phyloP scores from a whole-genome alignment of 352 stramenopile genomes.

The Phytophthora niederhauseri region DNA sequence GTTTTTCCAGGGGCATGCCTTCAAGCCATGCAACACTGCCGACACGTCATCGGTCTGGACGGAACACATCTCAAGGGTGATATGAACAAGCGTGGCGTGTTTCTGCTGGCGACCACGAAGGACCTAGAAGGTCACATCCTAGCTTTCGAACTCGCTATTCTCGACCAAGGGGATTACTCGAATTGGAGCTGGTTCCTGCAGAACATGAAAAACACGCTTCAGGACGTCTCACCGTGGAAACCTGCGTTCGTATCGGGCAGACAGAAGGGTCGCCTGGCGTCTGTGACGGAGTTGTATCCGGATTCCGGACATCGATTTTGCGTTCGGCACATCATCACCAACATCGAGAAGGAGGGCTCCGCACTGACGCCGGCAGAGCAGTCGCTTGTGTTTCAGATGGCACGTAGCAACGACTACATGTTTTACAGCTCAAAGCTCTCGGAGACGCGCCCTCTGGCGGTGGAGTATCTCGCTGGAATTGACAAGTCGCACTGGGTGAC shows the following conservation, averaged over 20 bases:
- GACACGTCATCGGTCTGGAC: not conserved
- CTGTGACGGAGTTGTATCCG: conserved; percentile 13
- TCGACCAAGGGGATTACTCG: not conserved
- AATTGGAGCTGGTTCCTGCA: conserved; percentile 9
- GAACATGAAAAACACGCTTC: not conserved
- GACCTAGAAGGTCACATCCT: conserved; percentile 6
- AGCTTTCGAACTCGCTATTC: conserved; percentile 6
- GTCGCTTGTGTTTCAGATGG: too few species aligned
- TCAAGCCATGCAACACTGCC: not conserved
- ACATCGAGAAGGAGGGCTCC: not conserved
- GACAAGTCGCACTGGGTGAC: conserved; percentile 5
- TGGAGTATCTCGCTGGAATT: not conserved
- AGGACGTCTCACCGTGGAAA: not conserved
- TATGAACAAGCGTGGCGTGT: not conserved
- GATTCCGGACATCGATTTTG: conserved; percentile 10
- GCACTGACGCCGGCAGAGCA: too few species aligned
- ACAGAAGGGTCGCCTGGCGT: conserved; percentile 8
- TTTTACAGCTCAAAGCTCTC: too few species aligned
- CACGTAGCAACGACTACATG: too few species aligned
- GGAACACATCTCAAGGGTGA: not conserved
- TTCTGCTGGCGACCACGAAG: not conserved
- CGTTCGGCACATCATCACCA: conserved; percentile 14
- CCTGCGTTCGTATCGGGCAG: conserved; percentile 7
- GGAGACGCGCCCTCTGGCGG: too few species aligned
- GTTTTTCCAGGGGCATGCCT: not conserved